Evolutionary conservation across 805 yeast genomes (phyloP).

Genomic region (Torulaspora delbrueckii): DNA sequence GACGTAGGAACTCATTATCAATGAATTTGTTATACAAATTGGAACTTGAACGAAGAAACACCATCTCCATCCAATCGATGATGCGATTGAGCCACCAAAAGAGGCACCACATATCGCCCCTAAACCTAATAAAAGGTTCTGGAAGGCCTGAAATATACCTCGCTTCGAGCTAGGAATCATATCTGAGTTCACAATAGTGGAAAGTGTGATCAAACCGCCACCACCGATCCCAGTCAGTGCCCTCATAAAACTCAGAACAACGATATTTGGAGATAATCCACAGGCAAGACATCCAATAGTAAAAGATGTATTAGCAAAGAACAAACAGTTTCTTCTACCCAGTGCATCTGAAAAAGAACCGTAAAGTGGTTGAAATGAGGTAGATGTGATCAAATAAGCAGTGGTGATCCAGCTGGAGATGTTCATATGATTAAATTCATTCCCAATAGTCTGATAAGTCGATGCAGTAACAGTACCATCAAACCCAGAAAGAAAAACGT

Average conservation of each 20-base stretch:
- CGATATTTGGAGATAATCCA: constrained; percentile 30
- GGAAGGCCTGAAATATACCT: constrained; percentile 41
- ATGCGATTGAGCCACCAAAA: constrained; percentile 37
- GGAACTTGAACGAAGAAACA: constrained; percentile 38
- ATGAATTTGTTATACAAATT: constrained; percentile 31
- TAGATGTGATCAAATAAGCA: constrained; percentile 39
- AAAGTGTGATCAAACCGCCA: constrained; percentile 39
- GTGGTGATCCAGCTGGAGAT: constrained; percentile 42
- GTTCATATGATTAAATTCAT: constrained; percentile 36
- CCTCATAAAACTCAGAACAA: constrained; percentile 33
- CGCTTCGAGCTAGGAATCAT: constrained; percentile 36
- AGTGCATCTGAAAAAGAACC: constrained; percentile 40
- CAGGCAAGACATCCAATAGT: constrained; percentile 39
- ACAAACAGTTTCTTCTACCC: constrained; percentile 36
- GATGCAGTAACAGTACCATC: constrained; percentile 48
- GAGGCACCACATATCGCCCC: constrained; percentile 41
- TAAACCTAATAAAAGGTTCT: constrained; percentile 36
- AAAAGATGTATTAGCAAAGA: constrained; percentile 36
- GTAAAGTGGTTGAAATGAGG: constrained; percentile 41
- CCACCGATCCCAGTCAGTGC: constrained; percentile 42
- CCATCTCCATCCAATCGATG: constrained; percentile 40
- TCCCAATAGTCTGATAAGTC: constrained; percentile 44
- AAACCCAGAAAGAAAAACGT: constrained; percentile 44
- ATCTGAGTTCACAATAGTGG: constrained; percentile 40
- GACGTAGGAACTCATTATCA: constrained; percentile 30